Base-by-base conservation (phyloP, 2,329 filamentous ascomycete species). In the Didymella arachidicola region DNA sequence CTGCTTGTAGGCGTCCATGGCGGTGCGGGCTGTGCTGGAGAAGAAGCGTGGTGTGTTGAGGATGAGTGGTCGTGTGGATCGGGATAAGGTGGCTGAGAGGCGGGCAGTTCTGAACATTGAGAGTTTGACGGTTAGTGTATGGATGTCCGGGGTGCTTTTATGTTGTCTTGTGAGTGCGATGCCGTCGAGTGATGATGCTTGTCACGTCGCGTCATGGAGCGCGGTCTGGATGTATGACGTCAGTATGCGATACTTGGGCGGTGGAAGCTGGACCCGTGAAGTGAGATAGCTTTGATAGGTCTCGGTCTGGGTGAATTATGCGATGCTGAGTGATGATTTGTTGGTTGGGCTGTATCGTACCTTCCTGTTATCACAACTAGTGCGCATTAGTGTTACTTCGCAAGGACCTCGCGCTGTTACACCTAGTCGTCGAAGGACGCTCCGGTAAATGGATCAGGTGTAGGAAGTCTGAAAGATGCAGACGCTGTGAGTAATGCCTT, bases 1-100 rank as follows among this genome's bases (percentile, higher is more conserved):
- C 50, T 61, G 63, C 55, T 72, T 75, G 54, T 61, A 71, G 22
- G 62, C 59, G 4, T 65, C 64, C 61, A 72, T 70, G 10, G 52
- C 19, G 42, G 60, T 69, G 19, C 29, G 7, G n/a, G 42, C 30
- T 2, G 57, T 55, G 2, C 46, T 55, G 36, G 52, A 52, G 25
- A 55, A 48, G 25, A 38, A 39, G 19, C 41, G 53, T 19, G 39
- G 27, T 2, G 51, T 11, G 16, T 7, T 45, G 14, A 36, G n/a
- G 7, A 19, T n/a, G 34, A 3, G 19, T 41, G 38, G 56, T 51
- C 10, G 49, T 53, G 47, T 54, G 49, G 18, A 25, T 47, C 38
- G 55, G 16, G 48, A 29, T 6, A 47, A 49, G 5, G n/a, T 18
- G 38, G n/a, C 44, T 36, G 57, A 47, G 1, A 51, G 39, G 50